Evolutionary conservation across 208 protist species (phyloP), one percentile per base, ranked within the genome.

Genomic region (Acanthamoeba lugdunensis): DNA sequence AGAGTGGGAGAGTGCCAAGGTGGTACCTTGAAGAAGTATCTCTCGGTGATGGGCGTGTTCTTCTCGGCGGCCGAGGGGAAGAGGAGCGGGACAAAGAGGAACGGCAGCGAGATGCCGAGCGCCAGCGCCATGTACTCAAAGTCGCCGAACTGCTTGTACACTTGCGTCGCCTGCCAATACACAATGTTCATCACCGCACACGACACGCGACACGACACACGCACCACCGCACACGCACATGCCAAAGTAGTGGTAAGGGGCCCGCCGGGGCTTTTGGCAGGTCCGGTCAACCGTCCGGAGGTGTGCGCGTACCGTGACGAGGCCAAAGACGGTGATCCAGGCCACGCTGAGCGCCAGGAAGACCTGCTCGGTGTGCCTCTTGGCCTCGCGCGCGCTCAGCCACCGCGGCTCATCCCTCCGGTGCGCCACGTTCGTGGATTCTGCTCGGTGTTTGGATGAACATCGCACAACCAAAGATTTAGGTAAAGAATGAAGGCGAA

Each of bases 71-170:
- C 48, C 45, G 81, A 61, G 41, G 91, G 91, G 48, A 95, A 94
- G 13, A 95, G 67, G 33, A 95, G 82, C 52, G 94, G 94, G n/a
- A 94, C 79, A 23, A 95, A 25, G 14, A 95, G 50, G 71, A 58
- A 95, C 25, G 94, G 94, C 50, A 94, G 48, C 54, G 54, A 63
- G 23, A 91, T 63, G 30, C 23, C 25, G 8, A 94, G 30, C 21
- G 28, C 92, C 33, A 94, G 54, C 30, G 67, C 33, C 92, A 94
- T 94, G 56, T 94, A 94, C 67, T 75, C 54, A 41, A 65, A 84
- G 37, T 94, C 89, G 41, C 58, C n/a, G 61, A 94, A 73, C 30
- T 93, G 93, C 89, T 82, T 75, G 89, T 82, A 82, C 33, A 58
- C 69, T 48, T 84, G 89, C 45, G 89, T 82, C 89, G 50, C 50